Evolutionary conservation across 148 eudicot genomes (phyloP).

Genomic region (Amaranthus cruentus): DNA sequence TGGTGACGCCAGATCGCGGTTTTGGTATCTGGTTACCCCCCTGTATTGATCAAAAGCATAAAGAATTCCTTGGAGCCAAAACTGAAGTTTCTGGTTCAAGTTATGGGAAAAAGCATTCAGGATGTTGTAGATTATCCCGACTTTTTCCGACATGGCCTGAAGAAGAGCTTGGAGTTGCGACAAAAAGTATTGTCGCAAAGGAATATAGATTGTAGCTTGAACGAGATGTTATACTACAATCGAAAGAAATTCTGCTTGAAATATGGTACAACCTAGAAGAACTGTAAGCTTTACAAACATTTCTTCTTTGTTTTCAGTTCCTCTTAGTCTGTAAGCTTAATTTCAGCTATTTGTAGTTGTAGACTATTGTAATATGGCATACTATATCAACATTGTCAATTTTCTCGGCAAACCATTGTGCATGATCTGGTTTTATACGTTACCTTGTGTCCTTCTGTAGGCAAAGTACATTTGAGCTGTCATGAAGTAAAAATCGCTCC

Average conservation of each 20-base stretch:
- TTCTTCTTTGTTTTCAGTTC: background rate
- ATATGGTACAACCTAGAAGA: constrained; percentile 47
- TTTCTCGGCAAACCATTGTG: no score
- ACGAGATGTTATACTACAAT: constrained; percentile 87
- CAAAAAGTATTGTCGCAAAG: constrained; percentile 63
- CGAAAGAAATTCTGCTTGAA: constrained; percentile 73
- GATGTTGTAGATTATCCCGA: constrained; percentile 84
- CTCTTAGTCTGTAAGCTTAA: background rate
- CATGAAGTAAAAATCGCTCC: no score
- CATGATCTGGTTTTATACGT: no score
- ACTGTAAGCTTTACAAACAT: constrained; percentile 23
- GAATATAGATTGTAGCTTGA: constrained; percentile 64
- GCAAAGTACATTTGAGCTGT: no score
- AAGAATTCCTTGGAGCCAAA: constrained; percentile 88
- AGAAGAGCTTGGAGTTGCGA: constrained; percentile 71
- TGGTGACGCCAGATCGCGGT: constrained; percentile 52
- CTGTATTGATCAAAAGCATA: constrained; percentile 79
- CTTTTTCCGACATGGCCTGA: constrained; percentile 76
- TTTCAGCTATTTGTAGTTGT: constrained; percentile 12
- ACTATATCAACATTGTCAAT: background rate
- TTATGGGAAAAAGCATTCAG: constrained; percentile 70
- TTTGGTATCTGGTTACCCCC: constrained; percentile 82
- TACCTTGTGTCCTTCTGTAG: no score
- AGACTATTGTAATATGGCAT: constrained; percentile 15
- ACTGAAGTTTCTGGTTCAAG: constrained; percentile 72